These are phyloP conservation scores for Pezicula neosporulosa DNA, from an alignment of 2,329 filamentous ascomycete genomes.

Conservation along the genomic window DNA sequence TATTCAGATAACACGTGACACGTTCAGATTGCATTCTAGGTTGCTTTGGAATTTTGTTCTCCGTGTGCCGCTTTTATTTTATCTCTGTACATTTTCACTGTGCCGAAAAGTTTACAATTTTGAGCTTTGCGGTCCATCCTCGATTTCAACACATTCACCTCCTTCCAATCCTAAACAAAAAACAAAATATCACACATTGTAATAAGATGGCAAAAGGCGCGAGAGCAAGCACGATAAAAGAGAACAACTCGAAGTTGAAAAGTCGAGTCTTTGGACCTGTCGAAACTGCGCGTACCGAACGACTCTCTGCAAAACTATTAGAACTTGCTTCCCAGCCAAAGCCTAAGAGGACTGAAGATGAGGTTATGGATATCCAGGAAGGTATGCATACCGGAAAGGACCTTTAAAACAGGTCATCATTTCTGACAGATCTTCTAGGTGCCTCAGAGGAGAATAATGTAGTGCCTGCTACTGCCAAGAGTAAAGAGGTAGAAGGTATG, in stretches of 20 bases:
- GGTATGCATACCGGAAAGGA: slow-evolving; percentile 2
- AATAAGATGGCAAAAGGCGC: slow-evolving; percentile 80
- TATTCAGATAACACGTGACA: background rate
- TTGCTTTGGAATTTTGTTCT: no score
- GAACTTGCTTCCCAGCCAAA: slow-evolving; percentile 77
- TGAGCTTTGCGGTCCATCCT: no score
- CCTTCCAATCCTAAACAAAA: background rate
- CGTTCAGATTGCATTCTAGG: no score
- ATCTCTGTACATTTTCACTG: no score
- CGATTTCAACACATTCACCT: background rate
- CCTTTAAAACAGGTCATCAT: background rate
- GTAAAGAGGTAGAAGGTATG: slow-evolving; percentile 22
- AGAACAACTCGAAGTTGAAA: slow-evolving; percentile 79
- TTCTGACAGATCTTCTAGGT: slow-evolving; percentile 12
- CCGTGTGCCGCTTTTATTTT: no score
- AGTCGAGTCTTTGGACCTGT: slow-evolving; percentile 79
- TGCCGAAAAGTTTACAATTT: no score
- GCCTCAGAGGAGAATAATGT: slow-evolving; percentile 11
- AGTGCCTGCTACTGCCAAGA: slow-evolving; percentile 8
- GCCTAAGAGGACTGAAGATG: slow-evolving; percentile 48
- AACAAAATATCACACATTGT: slow-evolving; percentile 7
- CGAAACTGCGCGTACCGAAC: slow-evolving; percentile 74
- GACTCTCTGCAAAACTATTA: slow-evolving; percentile 81
- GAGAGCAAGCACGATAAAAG: slow-evolving; percentile 75
- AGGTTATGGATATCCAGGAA: slow-evolving; percentile 43